These are phyloP conservation scores for Polygonum aviculare DNA, from an alignment of 148 eudicot genomes.

Conservation along the genomic window DNA sequence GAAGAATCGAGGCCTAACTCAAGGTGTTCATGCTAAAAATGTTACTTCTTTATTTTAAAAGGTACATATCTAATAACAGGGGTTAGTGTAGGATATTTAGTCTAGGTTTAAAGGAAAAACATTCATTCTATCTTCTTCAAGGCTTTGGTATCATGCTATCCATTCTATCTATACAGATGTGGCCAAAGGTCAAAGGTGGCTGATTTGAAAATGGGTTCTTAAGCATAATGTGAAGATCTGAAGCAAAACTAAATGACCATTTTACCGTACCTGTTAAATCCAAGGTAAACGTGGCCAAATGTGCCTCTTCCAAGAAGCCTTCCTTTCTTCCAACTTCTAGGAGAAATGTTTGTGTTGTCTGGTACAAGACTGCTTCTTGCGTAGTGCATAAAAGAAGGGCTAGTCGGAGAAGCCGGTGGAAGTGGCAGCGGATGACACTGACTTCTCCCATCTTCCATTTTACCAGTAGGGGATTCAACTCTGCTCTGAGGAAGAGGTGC, in stretches of 20 bases:
- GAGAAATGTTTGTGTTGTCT: conserved; percentile 24
- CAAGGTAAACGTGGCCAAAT: conserved; percentile 94
- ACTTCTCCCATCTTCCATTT: conserved; percentile 59
- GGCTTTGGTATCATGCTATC: background rate
- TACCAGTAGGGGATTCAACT: conserved; percentile 57
- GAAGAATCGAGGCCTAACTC: background rate
- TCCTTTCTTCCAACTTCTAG: conserved; percentile 89
- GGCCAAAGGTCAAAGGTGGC: too few species aligned
- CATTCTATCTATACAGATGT: too few species aligned
- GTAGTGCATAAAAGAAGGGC: conserved; percentile 50
- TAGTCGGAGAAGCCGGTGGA: conserved; percentile 76
- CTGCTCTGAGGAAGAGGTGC: conserved; percentile 55
- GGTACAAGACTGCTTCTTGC: conserved; percentile 32
- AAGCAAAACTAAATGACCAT: background rate
- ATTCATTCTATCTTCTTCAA: background rate
- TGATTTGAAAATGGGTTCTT: background rate
- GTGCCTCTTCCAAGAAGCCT: conserved; percentile 95
- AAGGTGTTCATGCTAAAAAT: background rate
- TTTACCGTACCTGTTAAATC: conserved; percentile 65
- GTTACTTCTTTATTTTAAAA: background rate
- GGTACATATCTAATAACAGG: background rate
- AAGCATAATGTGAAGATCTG: background rate
- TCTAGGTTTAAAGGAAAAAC: background rate
- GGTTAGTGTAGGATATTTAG: background rate
- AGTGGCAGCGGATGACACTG: conserved; percentile 77